Evolutionary conservation across 768 basidiomycete genomes (phyloP).

Genomic region (Trametes cubensis): DNA sequence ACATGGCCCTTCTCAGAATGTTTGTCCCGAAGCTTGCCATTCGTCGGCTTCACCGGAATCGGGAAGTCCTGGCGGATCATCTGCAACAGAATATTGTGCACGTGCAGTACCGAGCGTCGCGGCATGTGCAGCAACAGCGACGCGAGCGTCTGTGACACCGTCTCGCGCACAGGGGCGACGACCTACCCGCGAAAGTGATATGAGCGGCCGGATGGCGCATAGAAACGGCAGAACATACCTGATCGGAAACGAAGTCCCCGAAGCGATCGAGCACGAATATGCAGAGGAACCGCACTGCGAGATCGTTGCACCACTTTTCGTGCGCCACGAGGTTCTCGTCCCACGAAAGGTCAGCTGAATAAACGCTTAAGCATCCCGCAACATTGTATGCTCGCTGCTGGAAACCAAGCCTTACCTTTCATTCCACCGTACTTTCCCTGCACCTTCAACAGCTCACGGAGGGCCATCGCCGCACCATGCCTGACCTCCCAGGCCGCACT

Average conservation of each 20-base stretch:
- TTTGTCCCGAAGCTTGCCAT: slow-evolving; percentile 27
- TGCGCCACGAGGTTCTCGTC: slow-evolving; percentile 69
- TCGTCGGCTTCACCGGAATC: slow-evolving; percentile 40
- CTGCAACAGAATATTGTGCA: slow-evolving; percentile 81
- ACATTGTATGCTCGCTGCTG: neutral
- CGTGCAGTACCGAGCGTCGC: slow-evolving; percentile 71
- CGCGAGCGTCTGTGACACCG: slow-evolving; percentile 91
- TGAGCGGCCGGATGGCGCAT: neutral
- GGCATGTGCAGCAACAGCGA: slow-evolving; percentile 89
- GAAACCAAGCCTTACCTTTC: slow-evolving; percentile 52
- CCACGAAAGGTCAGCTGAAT: slow-evolving; percentile 50
- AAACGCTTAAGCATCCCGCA: too few species aligned
- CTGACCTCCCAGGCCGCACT: slow-evolving; percentile 91
- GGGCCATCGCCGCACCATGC: slow-evolving; percentile 90
- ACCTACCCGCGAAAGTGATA: slow-evolving; percentile 46
- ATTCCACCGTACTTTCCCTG: slow-evolving; percentile 86
- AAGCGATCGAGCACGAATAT: slow-evolving; percentile 97
- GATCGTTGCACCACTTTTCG: slow-evolving; percentile 87
- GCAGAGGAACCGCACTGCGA: slow-evolving; percentile 83
- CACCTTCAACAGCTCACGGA: slow-evolving; percentile 83
- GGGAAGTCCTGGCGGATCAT: slow-evolving; percentile 93
- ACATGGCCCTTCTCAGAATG: slow-evolving; percentile 59
- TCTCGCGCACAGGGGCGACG: slow-evolving; percentile 95
- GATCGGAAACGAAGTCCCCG: slow-evolving; percentile 95
- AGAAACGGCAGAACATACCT: slow-evolving; percentile 42